phyloP scores from a whole-genome alignment of 2,329 filamentous ascomycete species.

The Aurifilum marmelostoma region DNA sequence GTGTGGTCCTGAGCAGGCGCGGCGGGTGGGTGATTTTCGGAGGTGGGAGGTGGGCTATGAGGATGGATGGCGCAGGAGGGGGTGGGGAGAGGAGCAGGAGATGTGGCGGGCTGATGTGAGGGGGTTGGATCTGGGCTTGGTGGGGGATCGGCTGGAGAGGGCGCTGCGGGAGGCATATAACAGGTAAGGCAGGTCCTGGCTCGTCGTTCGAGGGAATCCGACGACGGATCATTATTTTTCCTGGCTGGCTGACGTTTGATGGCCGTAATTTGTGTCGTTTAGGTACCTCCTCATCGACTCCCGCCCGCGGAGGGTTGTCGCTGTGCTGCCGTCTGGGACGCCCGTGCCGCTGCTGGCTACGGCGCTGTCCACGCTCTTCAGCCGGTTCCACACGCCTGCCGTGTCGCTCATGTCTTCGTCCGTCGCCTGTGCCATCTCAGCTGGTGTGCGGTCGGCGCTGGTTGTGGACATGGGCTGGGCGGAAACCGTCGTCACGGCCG shows the following conservation, averaged over 20 bases:
- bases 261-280: conserved; percentile 25
- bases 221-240: too few relatives aligned
- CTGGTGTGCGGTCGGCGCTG: conserved; percentile 82
- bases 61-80: conserved; percentile 51
- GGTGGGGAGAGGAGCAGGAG: conserved; percentile 69
- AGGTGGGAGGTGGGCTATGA: conserved; percentile 63
- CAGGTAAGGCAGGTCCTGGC: conserved; percentile 57
- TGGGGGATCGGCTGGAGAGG: conserved; percentile 86
- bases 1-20: conserved; percentile 75
- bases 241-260: background rate
- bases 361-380: conserved; percentile 77
- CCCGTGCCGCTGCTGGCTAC: conserved; percentile 79
- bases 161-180: conserved; percentile 80
- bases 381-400: conserved; percentile 75
- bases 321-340: conserved; percentile 77
- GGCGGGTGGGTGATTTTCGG: conserved; percentile 80
- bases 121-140: conserved; percentile 73
- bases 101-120: conserved; percentile 80
- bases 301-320: conserved; percentile 71
- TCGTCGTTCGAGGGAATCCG: background rate
- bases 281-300: conserved; percentile 73
- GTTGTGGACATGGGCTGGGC: conserved; percentile 92
- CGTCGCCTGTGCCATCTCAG: conserved; percentile 73
- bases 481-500: conserved; percentile 81
- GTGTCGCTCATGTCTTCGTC: conserved; percentile 81